Percentiles rank a stretch among this genome's conserved stretches.
Evolutionary conservation across 139 green algal species (phyloP).

Genomic region (Coelastrella sp.): DNA sequence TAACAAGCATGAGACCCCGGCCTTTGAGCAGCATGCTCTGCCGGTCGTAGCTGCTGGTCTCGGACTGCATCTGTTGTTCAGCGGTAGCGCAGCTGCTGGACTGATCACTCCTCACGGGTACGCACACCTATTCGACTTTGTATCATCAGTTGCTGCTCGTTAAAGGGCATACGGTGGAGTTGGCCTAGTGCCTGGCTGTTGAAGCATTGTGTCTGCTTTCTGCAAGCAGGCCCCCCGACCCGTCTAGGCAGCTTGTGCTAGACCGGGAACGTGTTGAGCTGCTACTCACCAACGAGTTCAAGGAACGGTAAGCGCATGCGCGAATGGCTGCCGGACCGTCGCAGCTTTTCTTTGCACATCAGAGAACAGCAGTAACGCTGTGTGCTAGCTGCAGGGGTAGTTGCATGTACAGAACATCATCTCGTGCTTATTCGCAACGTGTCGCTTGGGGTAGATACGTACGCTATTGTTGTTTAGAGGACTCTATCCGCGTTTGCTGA

Average conservation of each 20-base stretch:
- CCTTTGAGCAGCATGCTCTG: neutral
- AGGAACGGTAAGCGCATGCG: slow-evolving; percentile 10
- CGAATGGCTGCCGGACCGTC: neutral
- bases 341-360: neutral
- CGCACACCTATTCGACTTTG: neutral
- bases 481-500: too few species aligned
- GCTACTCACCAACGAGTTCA: slow-evolving; percentile 33
- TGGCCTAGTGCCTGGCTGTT: neutral
- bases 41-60: slow-evolving; percentile 8
- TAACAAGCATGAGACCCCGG: neutral
- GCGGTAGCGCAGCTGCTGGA: neutral
- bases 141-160: neutral
- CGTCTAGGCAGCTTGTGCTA: neutral
- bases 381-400: neutral
- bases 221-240: neutral
- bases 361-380: neutral
- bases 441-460: too few species aligned
- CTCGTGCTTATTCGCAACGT: too few species aligned
- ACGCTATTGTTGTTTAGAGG: too few species aligned
- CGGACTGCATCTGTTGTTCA: slow-evolving; percentile 25
- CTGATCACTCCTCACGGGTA: slow-evolving; percentile 9
- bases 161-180: too few species aligned
- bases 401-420: too few species aligned
- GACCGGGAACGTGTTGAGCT: slow-evolving; percentile 25
- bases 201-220: neutral